phyloP scores from a whole-genome alignment of 768 basidiomycete genomes.

The Steccherinum ochraceum region DNA sequence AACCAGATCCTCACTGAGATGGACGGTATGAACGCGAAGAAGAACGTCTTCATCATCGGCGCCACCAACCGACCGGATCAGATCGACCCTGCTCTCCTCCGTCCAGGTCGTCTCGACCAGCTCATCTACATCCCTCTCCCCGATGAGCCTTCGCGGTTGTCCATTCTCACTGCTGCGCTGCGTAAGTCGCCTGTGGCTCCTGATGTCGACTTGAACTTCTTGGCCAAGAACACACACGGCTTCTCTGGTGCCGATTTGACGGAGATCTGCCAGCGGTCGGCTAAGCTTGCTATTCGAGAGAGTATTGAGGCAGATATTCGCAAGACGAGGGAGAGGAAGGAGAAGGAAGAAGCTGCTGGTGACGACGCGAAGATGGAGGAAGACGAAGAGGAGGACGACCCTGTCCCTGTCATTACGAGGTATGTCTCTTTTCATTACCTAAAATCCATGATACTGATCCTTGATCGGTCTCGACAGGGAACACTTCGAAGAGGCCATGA shows the following conservation, averaged over 20 bases:
- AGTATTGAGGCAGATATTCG: conserved; percentile 92
- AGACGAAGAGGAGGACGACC: conserved; percentile 77
- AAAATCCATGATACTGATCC: not conserved
- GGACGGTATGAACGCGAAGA: conserved; percentile 98
- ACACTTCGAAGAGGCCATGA: conserved; percentile 99
- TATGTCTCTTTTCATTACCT: conserved; percentile 24
- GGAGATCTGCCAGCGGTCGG: conserved; percentile 98
- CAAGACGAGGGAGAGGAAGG: conserved; percentile 69
- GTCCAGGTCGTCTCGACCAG: conserved; percentile 98
- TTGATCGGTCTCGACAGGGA: conserved; percentile 46
- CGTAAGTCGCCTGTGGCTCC: conserved; percentile 86
- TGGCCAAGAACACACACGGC: conserved; percentile 91
- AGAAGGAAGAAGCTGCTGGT: conserved; percentile 67
- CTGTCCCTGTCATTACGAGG: conserved; percentile 84
- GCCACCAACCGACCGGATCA: conserved; percentile 97
- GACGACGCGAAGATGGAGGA: conserved; percentile 70
- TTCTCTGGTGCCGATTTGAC: conserved; percentile 99
- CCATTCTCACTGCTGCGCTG: conserved; percentile 86
- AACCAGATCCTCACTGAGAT: conserved; percentile 98
- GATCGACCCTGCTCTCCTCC: conserved; percentile 87
- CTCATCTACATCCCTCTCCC: conserved; percentile 99
- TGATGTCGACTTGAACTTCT: conserved; percentile 78
- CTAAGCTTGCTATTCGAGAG: conserved; percentile 94
- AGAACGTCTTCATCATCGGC: conserved; percentile 98
- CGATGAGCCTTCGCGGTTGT: conserved; percentile 85